These are phyloP conservation scores for Ophiostoma sp. DNA, from an alignment of 2,329 filamentous ascomycete species.

Conservation along the genomic window DNA sequence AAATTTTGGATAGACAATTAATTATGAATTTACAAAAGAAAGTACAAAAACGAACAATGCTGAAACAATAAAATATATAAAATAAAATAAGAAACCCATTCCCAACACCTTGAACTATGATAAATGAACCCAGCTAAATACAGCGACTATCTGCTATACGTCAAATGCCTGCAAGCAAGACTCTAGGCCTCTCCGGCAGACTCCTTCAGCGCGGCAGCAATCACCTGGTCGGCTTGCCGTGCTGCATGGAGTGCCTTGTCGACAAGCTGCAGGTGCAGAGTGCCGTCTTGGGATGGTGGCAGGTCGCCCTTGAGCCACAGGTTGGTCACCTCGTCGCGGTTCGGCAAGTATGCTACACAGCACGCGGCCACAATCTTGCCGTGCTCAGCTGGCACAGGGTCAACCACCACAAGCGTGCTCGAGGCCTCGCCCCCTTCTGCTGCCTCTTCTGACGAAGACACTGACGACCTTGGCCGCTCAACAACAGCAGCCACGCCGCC, in stretches of 20 bases:
- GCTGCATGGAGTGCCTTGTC: conserved; percentile 41
- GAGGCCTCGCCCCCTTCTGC: conserved; percentile 28
- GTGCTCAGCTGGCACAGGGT: conserved; percentile 79
- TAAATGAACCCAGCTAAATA: background rate
- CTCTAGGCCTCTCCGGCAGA: conserved; percentile 27
- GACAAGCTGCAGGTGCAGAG: conserved; percentile 39
- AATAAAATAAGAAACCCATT: background rate
- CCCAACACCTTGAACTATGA: background rate
- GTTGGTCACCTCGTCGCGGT: conserved; percentile 85
- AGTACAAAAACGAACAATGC: background rate
- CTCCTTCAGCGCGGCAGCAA: conserved; percentile 38
- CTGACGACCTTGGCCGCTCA: conserved; percentile 31
- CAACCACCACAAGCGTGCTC: conserved; percentile 56
- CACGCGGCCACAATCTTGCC: conserved; percentile 72
- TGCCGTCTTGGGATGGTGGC: conserved; percentile 38
- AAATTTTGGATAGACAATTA: background rate
- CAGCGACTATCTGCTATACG: background rate
- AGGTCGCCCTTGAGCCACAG: conserved; percentile 81
- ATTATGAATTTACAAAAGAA: background rate
- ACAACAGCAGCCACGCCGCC: conserved; percentile 81
- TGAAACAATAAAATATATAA: background rate
- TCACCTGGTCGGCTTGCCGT: conserved; percentile 39
- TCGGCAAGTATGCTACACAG: conserved; percentile 82
- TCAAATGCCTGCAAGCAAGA: background rate
- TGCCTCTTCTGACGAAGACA: conserved; percentile 27